Evolutionary conservation across 1,139 yeast genomes (phyloP).

Genomic region (Suhomyces bokatorum): DNA sequence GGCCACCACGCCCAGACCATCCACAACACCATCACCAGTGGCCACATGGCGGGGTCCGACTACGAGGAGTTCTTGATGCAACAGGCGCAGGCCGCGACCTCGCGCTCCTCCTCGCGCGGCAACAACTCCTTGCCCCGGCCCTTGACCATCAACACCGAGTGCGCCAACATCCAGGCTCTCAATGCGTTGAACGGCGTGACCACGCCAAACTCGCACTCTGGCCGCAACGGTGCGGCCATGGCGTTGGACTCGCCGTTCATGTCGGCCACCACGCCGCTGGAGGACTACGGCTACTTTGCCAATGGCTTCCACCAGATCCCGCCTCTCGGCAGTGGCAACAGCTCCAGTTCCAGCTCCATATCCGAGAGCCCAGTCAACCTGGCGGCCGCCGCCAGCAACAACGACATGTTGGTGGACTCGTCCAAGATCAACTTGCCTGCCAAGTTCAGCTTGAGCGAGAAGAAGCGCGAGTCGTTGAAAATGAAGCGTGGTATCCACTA

Average conservation of each 20-base stretch:
- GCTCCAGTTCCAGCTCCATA: slow-evolving; percentile 15
- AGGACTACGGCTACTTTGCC: slow-evolving; percentile 35
- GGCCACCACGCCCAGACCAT: slow-evolving; percentile 12
- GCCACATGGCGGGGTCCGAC: slow-evolving; percentile 16
- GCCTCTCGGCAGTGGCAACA: slow-evolving; percentile 3
- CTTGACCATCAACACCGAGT: slow-evolving; percentile 44
- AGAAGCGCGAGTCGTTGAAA: slow-evolving; percentile 49
- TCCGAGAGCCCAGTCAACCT: slow-evolving; percentile 22
- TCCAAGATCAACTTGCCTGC: slow-evolving; percentile 28
- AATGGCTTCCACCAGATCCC: slow-evolving; percentile 19
- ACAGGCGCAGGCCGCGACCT: slow-evolving; percentile 20
- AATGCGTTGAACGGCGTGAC: slow-evolving; percentile 27
- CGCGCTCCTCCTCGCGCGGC: slow-evolving; percentile 29
- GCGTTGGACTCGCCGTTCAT: slow-evolving; percentile 47
- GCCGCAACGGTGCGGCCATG: slow-evolving; percentile 16
- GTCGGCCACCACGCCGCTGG: slow-evolving; percentile 44
- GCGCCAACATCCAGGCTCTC: slow-evolving; percentile 30
- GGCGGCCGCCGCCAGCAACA: slow-evolving; percentile 13
- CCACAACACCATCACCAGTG: slow-evolving; percentile 20
- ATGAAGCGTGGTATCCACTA: slow-evolving; percentile 49
- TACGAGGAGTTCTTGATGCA: slow-evolving; percentile 27
- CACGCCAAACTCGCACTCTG: slow-evolving; percentile 7
- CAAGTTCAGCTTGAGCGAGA: slow-evolving; percentile 43
- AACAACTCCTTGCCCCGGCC: slow-evolving; percentile 33
- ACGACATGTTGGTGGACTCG: slow-evolving; percentile 15